phyloP scores from a whole-genome alignment of 805 yeast genomes.

The Suhomyces emberorum region DNA sequence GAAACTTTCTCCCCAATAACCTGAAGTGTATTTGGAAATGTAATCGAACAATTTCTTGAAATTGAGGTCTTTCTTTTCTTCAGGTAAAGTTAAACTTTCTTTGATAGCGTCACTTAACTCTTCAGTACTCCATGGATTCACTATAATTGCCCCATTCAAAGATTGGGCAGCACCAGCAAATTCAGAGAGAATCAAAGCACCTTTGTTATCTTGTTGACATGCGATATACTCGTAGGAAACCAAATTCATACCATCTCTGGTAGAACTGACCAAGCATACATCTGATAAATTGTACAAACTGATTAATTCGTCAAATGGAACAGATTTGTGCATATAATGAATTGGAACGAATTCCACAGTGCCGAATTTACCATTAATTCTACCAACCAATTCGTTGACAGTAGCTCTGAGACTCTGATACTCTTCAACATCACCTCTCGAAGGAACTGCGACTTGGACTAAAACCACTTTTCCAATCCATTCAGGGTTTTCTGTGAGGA shows the following conservation, averaged over 20 bases:
- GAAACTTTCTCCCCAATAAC: constrained; percentile 95
- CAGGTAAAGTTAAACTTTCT: constrained; percentile 82
- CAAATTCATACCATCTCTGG: constrained; percentile 98
- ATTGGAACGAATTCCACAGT: constrained; percentile 97
- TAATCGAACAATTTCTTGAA: constrained; percentile 83
- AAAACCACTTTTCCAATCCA: constrained; percentile 97
- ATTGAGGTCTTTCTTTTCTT: constrained; percentile 73
- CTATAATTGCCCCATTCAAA: constrained; percentile 86
- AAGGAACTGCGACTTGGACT: constrained; percentile 96
- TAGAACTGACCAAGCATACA: constrained; percentile 87
- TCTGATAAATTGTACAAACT: constrained; percentile 83
- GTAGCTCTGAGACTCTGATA: constrained; percentile 90
- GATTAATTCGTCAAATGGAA: constrained; percentile 87
- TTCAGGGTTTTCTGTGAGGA: constrained; percentile 89
- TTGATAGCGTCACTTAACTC: constrained; percentile 82
- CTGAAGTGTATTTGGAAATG: constrained; percentile 89
- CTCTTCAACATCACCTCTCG: constrained; percentile 97
- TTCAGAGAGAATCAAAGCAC: constrained; percentile 84
- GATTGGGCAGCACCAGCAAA: constrained; percentile 99
- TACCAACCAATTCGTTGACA: constrained; percentile 93
- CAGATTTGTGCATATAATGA: constrained; percentile 90
- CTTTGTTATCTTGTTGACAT: constrained; percentile 83
- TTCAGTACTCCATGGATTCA: constrained; percentile 98
- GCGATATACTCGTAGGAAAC: constrained; percentile 97
- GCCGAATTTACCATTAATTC: constrained; percentile 95